Evolutionary conservation across 495 filamentous ascomycete genomes (phyloP).

Genomic region (Hypoxylon trugodes): DNA sequence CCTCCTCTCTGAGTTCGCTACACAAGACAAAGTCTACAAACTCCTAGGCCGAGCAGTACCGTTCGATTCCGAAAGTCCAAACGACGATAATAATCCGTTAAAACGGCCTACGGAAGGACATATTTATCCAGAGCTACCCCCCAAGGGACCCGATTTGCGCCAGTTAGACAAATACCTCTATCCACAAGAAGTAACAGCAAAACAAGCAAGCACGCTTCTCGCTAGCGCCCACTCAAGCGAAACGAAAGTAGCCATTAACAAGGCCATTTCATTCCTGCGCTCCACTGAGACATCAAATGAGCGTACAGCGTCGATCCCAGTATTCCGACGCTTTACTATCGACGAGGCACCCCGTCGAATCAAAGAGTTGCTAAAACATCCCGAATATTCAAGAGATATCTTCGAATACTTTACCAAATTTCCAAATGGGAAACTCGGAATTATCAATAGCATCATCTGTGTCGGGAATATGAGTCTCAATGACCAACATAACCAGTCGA

Average conservation of each 20-base stretch:
- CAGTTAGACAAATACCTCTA: not conserved
- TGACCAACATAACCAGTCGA: not conserved
- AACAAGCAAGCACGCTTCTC: not conserved
- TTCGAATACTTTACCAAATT: constrained; percentile 2
- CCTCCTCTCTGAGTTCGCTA: constrained; percentile 2
- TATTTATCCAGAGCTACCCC: not conserved
- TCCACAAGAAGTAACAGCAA: not conserved
- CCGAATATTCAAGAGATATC: not conserved
- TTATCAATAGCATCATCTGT: constrained; percentile 5
- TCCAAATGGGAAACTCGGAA: not conserved
- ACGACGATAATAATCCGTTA: not conserved
- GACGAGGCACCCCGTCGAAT: constrained; percentile 1
- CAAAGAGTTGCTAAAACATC: not conserved
- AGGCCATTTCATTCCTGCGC: not conserved
- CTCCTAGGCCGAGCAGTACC: constrained; percentile 3
- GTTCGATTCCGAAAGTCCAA: not conserved
- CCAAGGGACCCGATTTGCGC: not conserved
- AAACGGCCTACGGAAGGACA: constrained; percentile 1
- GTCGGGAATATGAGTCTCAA: constrained; percentile 1
- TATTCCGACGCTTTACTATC: constrained; percentile 5
- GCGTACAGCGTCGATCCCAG: not conserved
- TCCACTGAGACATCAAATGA: not conserved
- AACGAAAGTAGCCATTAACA: not conserved
- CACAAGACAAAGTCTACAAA: not conserved
- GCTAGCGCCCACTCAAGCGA: not conserved